A percentile compares a stretch with the other conserved stretches of the same genome.
These are phyloP conservation scores for Solanum chilense DNA, from an alignment of 257 asterid species.

Conservation along the genomic window DNA sequence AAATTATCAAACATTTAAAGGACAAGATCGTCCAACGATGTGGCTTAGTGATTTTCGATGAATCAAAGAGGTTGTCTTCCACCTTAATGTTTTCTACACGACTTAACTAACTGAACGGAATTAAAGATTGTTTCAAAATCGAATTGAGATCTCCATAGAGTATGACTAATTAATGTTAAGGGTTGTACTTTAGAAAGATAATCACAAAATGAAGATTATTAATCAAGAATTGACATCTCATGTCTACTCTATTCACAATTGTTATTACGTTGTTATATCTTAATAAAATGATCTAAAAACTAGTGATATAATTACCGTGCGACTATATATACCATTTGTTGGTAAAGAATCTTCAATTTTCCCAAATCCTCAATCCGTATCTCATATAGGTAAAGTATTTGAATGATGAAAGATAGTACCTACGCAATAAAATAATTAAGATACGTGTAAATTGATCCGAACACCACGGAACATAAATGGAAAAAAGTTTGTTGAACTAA, in stretches of 20 bases:
- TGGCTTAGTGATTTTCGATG: background rate
- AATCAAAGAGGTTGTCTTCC: background rate
- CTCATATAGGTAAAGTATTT: too few species aligned
- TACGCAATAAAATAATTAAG: background rate
- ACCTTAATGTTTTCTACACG: background rate
- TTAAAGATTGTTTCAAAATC: background rate
- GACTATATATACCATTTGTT: background rate
- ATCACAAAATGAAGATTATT: background rate
- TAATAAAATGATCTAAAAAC: background rate
- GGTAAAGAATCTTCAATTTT: background rate
- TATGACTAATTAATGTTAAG: too few species aligned
- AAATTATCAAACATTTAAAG: background rate
- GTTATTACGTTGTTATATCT: background rate
- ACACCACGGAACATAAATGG: background rate
- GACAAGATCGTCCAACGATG: background rate
- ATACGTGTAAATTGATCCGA: fast-evolving
- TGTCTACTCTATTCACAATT: fast-evolving
- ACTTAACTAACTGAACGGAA: background rate
- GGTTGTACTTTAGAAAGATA: too few species aligned
- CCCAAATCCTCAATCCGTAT: background rate
- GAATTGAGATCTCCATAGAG: background rate
- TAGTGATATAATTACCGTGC: background rate
- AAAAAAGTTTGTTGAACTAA: slow-evolving; percentile 8
- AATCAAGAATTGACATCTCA: background rate
- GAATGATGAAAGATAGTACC: background rate